Evolutionary conservation across 1,284 basidiomycete genomes (phyloP).

Genomic region (Trametes pubescens): DNA sequence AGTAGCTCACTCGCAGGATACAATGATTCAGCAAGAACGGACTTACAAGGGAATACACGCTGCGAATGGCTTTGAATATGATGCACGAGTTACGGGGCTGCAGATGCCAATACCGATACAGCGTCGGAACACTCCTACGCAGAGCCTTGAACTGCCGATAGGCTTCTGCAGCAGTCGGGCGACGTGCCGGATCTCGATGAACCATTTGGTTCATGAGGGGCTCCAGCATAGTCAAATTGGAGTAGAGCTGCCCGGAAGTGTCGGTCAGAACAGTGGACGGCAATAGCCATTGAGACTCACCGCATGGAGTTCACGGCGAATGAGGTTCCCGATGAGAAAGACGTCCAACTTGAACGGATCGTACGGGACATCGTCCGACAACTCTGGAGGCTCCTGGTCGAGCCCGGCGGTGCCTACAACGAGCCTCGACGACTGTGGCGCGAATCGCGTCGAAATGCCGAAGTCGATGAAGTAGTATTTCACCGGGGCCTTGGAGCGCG

Average conservation of each 20-base stretch:
- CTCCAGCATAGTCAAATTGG: slow-evolving; percentile 34
- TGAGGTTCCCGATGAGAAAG: slow-evolving; percentile 38
- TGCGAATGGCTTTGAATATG: neutral
- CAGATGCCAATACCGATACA: slow-evolving; percentile 2
- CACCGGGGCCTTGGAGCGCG: slow-evolving; percentile 19
- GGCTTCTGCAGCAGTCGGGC: slow-evolving; percentile 28
- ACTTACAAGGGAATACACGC: slow-evolving; percentile 1
- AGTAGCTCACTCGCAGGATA: too few species aligned
- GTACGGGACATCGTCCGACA: slow-evolving; percentile 37
- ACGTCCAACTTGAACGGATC: slow-evolving; percentile 45
- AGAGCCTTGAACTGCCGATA: slow-evolving; percentile 14
- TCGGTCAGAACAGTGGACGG: neutral
- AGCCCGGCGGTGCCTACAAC: slow-evolving; percentile 31
- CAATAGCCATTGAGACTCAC: neutral
- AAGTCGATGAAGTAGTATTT: slow-evolving; percentile 40
- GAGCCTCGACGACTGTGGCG: slow-evolving; percentile 13
- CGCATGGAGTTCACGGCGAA: slow-evolving; percentile 6
- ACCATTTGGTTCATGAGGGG: slow-evolving; percentile 36
- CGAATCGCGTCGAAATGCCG: slow-evolving; percentile 32
- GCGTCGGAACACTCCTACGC: slow-evolving; percentile 3
- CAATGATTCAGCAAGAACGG: neutral
- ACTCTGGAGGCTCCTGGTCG: slow-evolving; percentile 38
- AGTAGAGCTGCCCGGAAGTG: slow-evolving; percentile 27
- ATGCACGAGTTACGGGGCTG: slow-evolving; percentile 3
- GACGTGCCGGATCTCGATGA: slow-evolving; percentile 24